A percentile compares a stretch with the other conserved stretches of the same genome.
Conservation (phyloP, 352 stramenopile species). For the Nothophytophthora sp. region DNA sequence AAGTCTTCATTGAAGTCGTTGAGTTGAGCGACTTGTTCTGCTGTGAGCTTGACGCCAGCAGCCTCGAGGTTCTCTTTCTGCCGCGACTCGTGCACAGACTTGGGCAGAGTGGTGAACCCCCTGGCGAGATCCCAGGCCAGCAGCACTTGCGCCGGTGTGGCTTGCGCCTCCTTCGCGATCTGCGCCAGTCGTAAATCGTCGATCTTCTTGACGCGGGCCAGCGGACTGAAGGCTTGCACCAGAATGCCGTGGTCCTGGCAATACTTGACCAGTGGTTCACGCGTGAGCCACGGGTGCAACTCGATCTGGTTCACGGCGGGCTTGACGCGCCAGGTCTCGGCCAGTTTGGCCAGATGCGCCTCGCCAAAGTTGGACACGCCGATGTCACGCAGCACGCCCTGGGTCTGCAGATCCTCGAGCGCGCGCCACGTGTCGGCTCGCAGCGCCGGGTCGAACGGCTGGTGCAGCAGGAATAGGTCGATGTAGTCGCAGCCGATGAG, state of each 20-base stretch:
- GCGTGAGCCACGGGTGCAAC: slow-evolving; percentile 65
- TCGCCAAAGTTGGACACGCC: slow-evolving; percentile 88
- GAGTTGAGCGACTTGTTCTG: slow-evolving; percentile 30
- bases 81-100: slow-evolving; percentile 41
- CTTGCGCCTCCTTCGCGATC: slow-evolving; percentile 31
- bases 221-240: slow-evolving; percentile 48
- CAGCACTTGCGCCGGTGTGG: slow-evolving; percentile 45
- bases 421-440: slow-evolving; percentile 42
- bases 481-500: slow-evolving; percentile 79
- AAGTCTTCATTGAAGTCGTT: slow-evolving; percentile 41
- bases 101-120: slow-evolving; percentile 46
- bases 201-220: slow-evolving; percentile 46
- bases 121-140: slow-evolving; percentile 47
- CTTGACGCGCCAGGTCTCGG: slow-evolving; percentile 44
- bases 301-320: slow-evolving; percentile 79
- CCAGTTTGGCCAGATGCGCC: slow-evolving; percentile 72
- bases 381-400: slow-evolving; percentile 69
- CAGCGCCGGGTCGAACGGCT: slow-evolving; percentile 49
- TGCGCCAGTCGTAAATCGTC: slow-evolving; percentile 33
- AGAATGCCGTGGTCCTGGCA: slow-evolving; percentile 46
- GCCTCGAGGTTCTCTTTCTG: slow-evolving; percentile 55
- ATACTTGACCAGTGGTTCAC: slow-evolving; percentile 50
- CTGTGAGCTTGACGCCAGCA: slow-evolving; percentile 30
- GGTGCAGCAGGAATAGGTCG: slow-evolving; percentile 74
- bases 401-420: slow-evolving; percentile 36